Evolutionary conservation across 441 rosid genomes (phyloP).

Genomic region (Rhodomyrtus psidioides): DNA sequence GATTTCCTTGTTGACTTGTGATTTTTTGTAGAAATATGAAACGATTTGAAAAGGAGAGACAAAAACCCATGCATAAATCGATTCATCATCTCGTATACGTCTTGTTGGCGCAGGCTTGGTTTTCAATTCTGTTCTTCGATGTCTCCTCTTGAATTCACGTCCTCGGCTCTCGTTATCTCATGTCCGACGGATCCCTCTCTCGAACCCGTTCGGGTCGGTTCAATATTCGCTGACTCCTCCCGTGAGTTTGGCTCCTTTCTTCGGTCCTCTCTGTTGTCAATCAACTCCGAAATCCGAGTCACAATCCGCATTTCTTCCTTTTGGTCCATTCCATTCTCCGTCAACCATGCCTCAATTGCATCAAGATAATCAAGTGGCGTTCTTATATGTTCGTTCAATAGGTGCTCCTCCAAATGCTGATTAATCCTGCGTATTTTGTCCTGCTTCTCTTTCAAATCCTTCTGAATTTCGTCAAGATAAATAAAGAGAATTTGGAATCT

Average conservation of each 20-base stretch:
- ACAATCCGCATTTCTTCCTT: neutral
- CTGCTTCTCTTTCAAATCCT: conserved; percentile 3
- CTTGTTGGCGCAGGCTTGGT: neutral
- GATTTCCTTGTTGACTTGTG: neutral
- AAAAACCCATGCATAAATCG: neutral
- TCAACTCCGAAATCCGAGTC: conserved; percentile 33
- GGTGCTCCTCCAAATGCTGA: conserved; percentile 26
- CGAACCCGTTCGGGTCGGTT: neutral
- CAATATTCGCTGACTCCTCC: neutral
- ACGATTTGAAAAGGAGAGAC: no score
- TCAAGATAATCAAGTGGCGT: conserved; percentile 14
- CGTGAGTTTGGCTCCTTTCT: conserved; percentile 20
- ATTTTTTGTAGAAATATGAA: neutral
- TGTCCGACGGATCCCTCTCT: neutral
- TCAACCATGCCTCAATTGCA: accelerated
- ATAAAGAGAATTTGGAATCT: neutral
- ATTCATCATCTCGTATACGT: neutral
- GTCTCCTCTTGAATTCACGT: neutral
- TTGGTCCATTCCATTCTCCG: neutral
- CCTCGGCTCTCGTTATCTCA: neutral
- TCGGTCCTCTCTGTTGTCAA: conserved; percentile 5
- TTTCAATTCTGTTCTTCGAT: neutral
- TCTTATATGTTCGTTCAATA: conserved; percentile 50
- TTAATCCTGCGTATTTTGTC: neutral
- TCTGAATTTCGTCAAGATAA: conserved; percentile 23